These are phyloP conservation scores for Cladosporium colombiae DNA, from an alignment of 2,329 filamentous ascomycete species.

Conservation along the genomic window DNA sequence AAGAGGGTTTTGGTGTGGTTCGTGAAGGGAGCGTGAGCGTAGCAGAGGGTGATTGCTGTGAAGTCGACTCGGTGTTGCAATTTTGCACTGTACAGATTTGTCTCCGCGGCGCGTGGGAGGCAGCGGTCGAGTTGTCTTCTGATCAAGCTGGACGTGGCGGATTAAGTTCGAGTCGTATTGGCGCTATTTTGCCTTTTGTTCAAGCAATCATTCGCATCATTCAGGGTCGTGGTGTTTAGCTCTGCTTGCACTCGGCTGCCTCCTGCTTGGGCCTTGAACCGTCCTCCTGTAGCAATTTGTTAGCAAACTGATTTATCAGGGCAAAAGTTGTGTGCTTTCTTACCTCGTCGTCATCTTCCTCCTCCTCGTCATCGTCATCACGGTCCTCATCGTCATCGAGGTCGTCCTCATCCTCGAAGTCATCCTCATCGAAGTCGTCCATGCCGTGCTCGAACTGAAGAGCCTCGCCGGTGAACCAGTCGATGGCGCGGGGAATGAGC, in stretches of 20 bases:
- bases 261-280: slow-evolving; percentile 90
- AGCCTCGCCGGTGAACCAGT: slow-evolving; percentile 99
- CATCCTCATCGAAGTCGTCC: slow-evolving; percentile 78
- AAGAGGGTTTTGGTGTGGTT: slow-evolving; percentile 3
- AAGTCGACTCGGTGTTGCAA: neutral
- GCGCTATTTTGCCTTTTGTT: neutral
- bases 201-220: slow-evolving; percentile 11
- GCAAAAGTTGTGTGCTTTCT: neutral
- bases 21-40: slow-evolving; percentile 11
- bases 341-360: slow-evolving; percentile 54
- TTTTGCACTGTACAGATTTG: slow-evolving; percentile 3
- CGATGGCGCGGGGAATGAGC: slow-evolving; percentile 94
- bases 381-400: slow-evolving; percentile 87
- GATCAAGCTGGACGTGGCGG: slow-evolving; percentile 6
- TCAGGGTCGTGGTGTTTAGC: slow-evolving; percentile 49
- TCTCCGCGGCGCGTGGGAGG: slow-evolving; percentile 7
- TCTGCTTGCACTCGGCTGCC: slow-evolving; percentile 94
- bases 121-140: slow-evolving; percentile 2
- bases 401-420: slow-evolving; percentile 87
- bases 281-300: slow-evolving; percentile 65
- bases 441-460: slow-evolving; percentile 94
- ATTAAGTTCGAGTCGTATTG: slow-evolving; percentile 8
- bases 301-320: slow-evolving; percentile 24
- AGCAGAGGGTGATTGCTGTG: neutral
- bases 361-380: slow-evolving; percentile 77